phyloP scores from a whole-genome alignment of 768 basidiomycete species.

The Auriscalpium microsporum region DNA sequence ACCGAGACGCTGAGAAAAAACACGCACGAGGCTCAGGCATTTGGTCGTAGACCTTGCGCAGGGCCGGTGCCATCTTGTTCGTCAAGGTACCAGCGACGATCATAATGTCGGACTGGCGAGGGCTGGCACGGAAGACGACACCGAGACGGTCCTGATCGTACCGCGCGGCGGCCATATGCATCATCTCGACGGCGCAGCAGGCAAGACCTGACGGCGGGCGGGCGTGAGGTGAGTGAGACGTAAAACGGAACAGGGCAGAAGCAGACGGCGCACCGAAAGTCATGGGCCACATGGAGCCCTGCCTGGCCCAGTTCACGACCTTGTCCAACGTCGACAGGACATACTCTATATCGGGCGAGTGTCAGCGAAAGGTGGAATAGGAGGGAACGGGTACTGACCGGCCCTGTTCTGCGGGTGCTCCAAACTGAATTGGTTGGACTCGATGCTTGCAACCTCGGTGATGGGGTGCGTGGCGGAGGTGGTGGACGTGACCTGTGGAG shows the following conservation, averaged over 20 bases:
- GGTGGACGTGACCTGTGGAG: slow-evolving; percentile 33
- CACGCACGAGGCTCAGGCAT: slow-evolving; percentile 92
- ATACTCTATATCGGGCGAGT: slow-evolving; percentile 57
- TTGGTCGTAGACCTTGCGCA: slow-evolving; percentile 95
- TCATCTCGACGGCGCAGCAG: slow-evolving; percentile 99
- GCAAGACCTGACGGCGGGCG: slow-evolving; percentile 68
- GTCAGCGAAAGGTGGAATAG: background rate
- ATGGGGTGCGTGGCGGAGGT: slow-evolving; percentile 44
- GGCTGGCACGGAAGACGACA: slow-evolving; percentile 97
- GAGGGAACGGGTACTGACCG: slow-evolving; percentile 38
- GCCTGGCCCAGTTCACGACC: slow-evolving; percentile 93
- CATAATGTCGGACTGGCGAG: slow-evolving; percentile 96
- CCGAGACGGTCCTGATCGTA: slow-evolving; percentile 98
- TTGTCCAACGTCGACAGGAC: slow-evolving; percentile 95
- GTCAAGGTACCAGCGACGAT: slow-evolving; percentile 98
- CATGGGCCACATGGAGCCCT: slow-evolving; percentile 99
- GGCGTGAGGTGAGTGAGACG: background rate
- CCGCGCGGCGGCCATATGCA: slow-evolving; percentile 99
- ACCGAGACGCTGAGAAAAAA: background rate
- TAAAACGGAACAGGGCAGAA: background rate
- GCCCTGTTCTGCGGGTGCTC: slow-evolving; percentile 87
- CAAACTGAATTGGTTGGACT: slow-evolving; percentile 78
- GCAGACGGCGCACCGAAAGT: slow-evolving; percentile 56
- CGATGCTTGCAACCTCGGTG: slow-evolving; percentile 65
- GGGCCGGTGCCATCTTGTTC: slow-evolving; percentile 99